Conservation (phyloP, 768 basidiomycete species). For the Candolleomyces aberdarensis region DNA sequence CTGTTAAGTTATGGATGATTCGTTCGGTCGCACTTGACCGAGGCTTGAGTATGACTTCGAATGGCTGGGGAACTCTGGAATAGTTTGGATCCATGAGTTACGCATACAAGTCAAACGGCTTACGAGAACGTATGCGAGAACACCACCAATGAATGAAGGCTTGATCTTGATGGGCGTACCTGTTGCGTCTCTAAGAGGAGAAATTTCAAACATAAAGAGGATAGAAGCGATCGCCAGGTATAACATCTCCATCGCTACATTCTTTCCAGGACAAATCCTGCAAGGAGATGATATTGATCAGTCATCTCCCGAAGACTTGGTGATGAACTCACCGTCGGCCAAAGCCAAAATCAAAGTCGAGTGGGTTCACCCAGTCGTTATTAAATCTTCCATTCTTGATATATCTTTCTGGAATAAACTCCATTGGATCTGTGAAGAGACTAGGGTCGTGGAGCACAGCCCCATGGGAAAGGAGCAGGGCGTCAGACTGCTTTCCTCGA, state of each 20-base stretch:
- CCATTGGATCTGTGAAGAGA: slow-evolving; percentile 13
- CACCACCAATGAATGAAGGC: neutral
- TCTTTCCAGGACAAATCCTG: slow-evolving; percentile 9
- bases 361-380: slow-evolving; percentile 22
- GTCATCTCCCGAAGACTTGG: neutral
- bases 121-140: neutral
- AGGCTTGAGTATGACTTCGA: no score
- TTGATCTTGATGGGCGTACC: slow-evolving; percentile 1
- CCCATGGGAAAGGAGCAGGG: slow-evolving; percentile 7
- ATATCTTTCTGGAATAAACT: slow-evolving; percentile 19
- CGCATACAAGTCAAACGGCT: no score
- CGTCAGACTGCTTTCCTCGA: neutral
- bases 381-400: slow-evolving; percentile 15
- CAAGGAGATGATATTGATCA: neutral
- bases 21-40: no score
- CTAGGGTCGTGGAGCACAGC: slow-evolving; percentile 18
- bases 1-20: no score
- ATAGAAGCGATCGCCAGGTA: slow-evolving; percentile 3
- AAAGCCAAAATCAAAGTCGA: slow-evolving; percentile 24
- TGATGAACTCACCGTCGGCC: slow-evolving; percentile 23
- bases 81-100: no score
- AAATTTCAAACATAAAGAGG: slow-evolving; percentile 16
- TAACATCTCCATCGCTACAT: neutral
- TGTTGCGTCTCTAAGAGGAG: slow-evolving; percentile 5
- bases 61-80: no score